phyloP scores from a whole-genome alignment of 306 rosid genomes.

The Malus sylvestris region DNA sequence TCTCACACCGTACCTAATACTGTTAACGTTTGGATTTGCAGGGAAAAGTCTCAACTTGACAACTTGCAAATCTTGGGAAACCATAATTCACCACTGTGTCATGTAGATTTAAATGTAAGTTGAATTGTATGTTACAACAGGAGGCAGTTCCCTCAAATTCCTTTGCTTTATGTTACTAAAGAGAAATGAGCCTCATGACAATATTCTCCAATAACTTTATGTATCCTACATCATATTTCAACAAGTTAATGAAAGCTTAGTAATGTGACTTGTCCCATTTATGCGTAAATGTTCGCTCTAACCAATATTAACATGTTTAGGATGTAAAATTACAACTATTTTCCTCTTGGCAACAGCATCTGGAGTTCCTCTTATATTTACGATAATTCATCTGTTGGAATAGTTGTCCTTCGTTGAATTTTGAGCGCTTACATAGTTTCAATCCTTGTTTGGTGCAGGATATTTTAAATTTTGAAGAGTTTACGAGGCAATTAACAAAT shows the following conservation, averaged over 20 bases:
- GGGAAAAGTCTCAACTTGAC: slow-evolving; percentile 71
- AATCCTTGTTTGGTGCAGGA: slow-evolving; percentile 50
- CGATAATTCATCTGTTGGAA: background rate
- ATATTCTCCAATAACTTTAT: background rate
- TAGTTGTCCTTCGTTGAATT: background rate
- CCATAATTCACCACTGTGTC: slow-evolving; percentile 66
- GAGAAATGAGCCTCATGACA: background rate
- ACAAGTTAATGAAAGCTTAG: background rate
- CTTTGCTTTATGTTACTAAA: background rate
- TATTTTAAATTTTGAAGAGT: slow-evolving; percentile 69
- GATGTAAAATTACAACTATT: background rate
- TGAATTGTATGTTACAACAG: background rate
- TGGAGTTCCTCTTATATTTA: background rate
- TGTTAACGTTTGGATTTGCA: slow-evolving; percentile 37
- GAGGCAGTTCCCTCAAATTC: slow-evolving; percentile 5
- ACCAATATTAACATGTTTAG: background rate
- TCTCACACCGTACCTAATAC: slow-evolving; percentile 12
- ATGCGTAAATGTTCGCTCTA: too few relatives aligned
- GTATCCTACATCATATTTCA: background rate
- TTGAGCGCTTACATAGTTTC: slow-evolving; percentile 20
- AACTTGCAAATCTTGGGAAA: slow-evolving; percentile 56
- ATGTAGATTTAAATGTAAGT: slow-evolving; percentile 74
- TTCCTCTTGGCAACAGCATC: background rate
- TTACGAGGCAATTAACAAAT: slow-evolving; percentile 58
- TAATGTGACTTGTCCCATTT: too few relatives aligned